Evolutionary conservation across 2,329 filamentous ascomycete genomes (phyloP), one percentile per base, ranked within the genome.

Genomic region (Neobulgaria alba): DNA sequence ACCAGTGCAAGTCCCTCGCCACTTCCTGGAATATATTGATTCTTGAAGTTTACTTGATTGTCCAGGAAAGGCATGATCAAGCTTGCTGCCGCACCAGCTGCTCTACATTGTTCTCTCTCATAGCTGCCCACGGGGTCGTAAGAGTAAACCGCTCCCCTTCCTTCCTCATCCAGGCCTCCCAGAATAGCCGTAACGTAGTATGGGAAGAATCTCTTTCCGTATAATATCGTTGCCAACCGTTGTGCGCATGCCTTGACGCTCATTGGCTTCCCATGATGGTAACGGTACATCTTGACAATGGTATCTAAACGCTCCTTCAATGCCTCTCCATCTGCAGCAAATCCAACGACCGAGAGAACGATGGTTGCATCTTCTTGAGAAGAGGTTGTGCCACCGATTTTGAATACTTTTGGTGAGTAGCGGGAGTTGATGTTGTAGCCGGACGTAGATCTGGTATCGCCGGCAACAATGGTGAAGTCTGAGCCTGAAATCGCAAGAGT

Each of bases 21-120:
- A 56, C 85, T 90, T 34, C 82, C 85, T 9, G 90, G 88, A 41
- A 92, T 73, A 62, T 95, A 94, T 71, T 95, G 90, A 64, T 98
- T 98, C 77, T 95, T 98, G 73, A 90, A 90, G 70, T 96, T 96
- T 71, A 98, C 92, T 68, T 98, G 93, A 65, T 98, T 98, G 66
- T 98, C 92, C 59, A 98, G 68, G 73, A 98, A 98, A 1, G 92
- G 92, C 85, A 95, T 98, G 67, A 98, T 98, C 64, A 98, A 69
- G 58, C 85, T 92, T 39, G 87, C 83, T 15, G 89, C 89, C 10
- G 92, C 89, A 56, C 92, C 92, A 31, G 86, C 92, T 26, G 92
- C 89, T 51, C 90, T 80, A 69, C 89, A 95, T 68, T 94, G 86
- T 68, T 98, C 92, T 52, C 92, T 74, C 73, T 98, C 92, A 67